Evolutionary conservation across 2,329 filamentous ascomycete species (phyloP), one percentile per base, ranked within the genome.

Genomic region (Pseudogymnoascus sp.): DNA sequence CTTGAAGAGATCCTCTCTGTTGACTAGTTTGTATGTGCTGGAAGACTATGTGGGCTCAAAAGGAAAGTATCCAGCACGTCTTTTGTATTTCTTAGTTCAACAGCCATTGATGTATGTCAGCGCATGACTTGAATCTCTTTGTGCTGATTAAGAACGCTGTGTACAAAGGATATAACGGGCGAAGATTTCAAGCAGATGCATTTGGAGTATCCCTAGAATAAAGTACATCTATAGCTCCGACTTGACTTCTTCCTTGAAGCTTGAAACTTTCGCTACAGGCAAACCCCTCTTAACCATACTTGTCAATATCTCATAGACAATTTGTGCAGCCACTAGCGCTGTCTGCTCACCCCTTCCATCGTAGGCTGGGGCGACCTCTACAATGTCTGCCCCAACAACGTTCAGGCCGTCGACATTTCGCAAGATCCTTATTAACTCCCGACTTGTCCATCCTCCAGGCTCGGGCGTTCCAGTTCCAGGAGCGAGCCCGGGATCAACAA

Each of bases 381-480:
- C 93, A 59, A 96, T 84, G 76, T 96, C 93, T 0, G 91, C 93
- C 1, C 91, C 93, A 3, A 96, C 90, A 3, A 96, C 77, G 72
- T 96, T 96, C 73, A 96, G 74, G 0, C 80, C 83, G 77, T 96
- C 92, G 44, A 96, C 83, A 0, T 90, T 91, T 33, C 91, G 80
- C 72, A 96, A 76, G 64, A 96, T 91, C 11, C 89, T 81, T 67
- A 96, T 93, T 69, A 96, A 79, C 78, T 96, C 93, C 61, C 92
- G 81, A 19, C 89, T 96, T 5, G 90, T 95, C 92, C 92, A 96
- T 38, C 92, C 92, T 64, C 93, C 92, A 0, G 91, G 89, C 78
- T 96, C 92, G 0, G 92, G 92, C 0, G 92, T 96, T 1, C 92
- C 93, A 0, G 91, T 96, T 1, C 88, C 90, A 0, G 91, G 90